Evolutionary conservation across 805 yeast species (phyloP).

Genomic region (Blastobotrys muscicola): DNA sequence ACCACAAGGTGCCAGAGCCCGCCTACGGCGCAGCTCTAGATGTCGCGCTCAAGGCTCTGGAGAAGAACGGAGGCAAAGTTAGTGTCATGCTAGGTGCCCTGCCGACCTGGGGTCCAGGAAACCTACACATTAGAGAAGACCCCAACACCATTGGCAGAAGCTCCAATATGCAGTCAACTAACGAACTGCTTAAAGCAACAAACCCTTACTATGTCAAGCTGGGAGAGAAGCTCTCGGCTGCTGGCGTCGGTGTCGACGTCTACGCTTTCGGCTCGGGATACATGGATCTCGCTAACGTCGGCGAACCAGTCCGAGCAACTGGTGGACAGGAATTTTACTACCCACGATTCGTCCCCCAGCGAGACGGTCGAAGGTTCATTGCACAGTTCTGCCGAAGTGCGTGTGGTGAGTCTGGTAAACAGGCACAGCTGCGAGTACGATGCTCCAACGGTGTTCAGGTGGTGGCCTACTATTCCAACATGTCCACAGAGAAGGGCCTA

Average conservation of each 20-base stretch:
- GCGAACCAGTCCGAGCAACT: constrained; percentile 49
- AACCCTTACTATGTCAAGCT: constrained; percentile 53
- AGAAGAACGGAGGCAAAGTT: constrained; percentile 65
- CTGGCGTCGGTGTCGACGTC: constrained; percentile 67
- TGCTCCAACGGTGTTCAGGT: constrained; percentile 84
- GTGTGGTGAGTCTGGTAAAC: constrained; percentile 50
- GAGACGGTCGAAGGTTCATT: constrained; percentile 60
- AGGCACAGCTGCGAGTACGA: constrained; percentile 74
- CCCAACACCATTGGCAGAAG: constrained; percentile 24
- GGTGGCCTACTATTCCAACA: constrained; percentile 58
- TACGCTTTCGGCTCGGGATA: constrained; percentile 56
- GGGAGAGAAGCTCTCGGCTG: constrained; percentile 44
- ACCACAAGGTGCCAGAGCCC: constrained; percentile 43
- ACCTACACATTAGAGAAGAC: constrained; percentile 27
- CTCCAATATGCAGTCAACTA: constrained; percentile 32
- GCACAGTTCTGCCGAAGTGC: constrained; percentile 46
- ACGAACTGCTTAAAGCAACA: constrained; percentile 48
- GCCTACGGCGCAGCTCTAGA: constrained; percentile 73
- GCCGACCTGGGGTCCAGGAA: constrained; percentile 80
- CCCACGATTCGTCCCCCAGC: constrained; percentile 52
- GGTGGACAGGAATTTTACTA: constrained; percentile 65
- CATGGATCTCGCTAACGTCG: constrained; percentile 69
- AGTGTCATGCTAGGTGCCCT: constrained; percentile 54
- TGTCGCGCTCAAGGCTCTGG: constrained; percentile 55
- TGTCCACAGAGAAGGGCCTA: constrained; percentile 29